Base-by-base conservation (phyloP, 208 protist genomes). In the Strigomonas galati region DNA sequence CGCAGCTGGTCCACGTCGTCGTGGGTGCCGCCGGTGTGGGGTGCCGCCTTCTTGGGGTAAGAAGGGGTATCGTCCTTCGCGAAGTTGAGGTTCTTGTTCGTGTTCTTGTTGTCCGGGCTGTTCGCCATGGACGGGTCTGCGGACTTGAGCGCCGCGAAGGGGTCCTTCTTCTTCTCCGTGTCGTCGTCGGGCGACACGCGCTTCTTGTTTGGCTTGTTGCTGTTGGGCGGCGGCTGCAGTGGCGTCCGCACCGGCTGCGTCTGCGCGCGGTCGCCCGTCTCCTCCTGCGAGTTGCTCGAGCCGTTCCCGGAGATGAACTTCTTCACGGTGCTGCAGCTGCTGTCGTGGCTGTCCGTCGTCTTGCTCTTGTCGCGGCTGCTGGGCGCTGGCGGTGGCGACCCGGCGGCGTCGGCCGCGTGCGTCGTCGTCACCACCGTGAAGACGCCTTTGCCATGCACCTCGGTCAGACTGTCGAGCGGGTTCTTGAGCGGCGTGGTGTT, bases 41-140 rank as follows among this genome's bases (percentile, higher is more conserved):
- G 6, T 6, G 6, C 37, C 37, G 37, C 37, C 9, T 44, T 14
- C 37, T 6, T 6, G 9, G 37, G 14, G 37, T 6, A 17, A 14
- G 37, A 44, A 44, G 37, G 14, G 37, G 9, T 44, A 14, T 6
- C 14, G 30, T 26, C 15, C 60, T 69, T 60, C 31, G 51, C 26
- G 7, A 57, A 43, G 51, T 27, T 58, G 63, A 28, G 30, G 57
- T 69, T 60, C 32, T 57, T 49, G 9, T 40, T 53, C 44, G 24
- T 32, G 44, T 28, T n/a, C 52, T 58, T 46, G n/a, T 1, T 54
- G 23, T 69, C 67, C 1, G 40, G 52, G 48, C 23, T 30, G 21
- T 49, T n/a, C 56, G 74, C 21, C 1, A 65, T 48, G 62, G 68
- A 72, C 65, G 67, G 68, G 61, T 79, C n/a, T n/a, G n/a, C n/a